Evolutionary conservation across 805 yeast species (phyloP), one percentile per base, ranked within the genome.

Genomic region (Pichia pseudocactophila): DNA sequence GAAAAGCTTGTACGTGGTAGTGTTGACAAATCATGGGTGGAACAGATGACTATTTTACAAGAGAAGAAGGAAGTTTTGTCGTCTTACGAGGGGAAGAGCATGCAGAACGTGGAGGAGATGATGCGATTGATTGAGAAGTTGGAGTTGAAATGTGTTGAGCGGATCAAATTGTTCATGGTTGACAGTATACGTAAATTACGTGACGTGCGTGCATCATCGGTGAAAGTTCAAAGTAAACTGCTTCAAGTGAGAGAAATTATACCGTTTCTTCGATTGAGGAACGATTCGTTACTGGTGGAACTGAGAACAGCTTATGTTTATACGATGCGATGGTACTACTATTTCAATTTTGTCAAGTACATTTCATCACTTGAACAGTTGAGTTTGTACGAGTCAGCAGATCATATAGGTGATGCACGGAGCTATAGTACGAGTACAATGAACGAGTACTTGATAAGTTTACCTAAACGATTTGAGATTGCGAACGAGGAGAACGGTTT

Each of bases 271-370:
- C 58, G 66, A 4, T 53, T 62, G 4, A 73, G 76, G 39, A 74
- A 82, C 44, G 69, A 73, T 8, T 69, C 76, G 7, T 63, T 92
- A 42, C 90, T 95, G 0, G 57, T 65, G 13, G 92, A 86, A 54
- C 69, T 92, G 32, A 71, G 78, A 42, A 73, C 74, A 52, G 97
- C 97, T 0, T 92, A 92, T 58, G 65, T 80, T 16, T 79, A 78
- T 54, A 90, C 97, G 2, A 89, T 92, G 85, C 69, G 75, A 53
- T 92, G 98, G 98, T 92, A 90, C 64, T 92, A 92, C 59, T 69
- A 73, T 44, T 73, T 82, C 43, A 75, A 83, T 51, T 90, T 89
- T 55, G 78, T 80, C 15, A 76, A 88, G 48, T 89, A 88, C 62
- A 61, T 80, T 31, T 75, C 80, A 47, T 78, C 94, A 1, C 61